Conservation (phyloP, 345 rosid genomes). For the Citrus reticulata region DNA sequence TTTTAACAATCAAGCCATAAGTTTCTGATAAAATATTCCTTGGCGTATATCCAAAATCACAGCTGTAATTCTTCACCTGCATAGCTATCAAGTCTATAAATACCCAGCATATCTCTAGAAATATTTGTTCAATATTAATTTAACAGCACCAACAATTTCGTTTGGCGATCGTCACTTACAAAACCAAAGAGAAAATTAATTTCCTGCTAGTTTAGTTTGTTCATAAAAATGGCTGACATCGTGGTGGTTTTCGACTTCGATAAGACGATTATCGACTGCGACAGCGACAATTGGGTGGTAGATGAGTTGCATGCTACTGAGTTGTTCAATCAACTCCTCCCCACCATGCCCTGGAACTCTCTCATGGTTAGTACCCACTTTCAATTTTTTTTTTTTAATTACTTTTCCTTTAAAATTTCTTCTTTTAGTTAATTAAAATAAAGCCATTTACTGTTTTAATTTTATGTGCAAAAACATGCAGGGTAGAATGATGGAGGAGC, state of each 20-base stretch:
- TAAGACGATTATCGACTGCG: constrained; percentile 77
- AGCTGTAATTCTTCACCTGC: neutral
- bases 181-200: neutral
- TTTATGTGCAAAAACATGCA: constrained; percentile 20
- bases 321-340: constrained; percentile 75
- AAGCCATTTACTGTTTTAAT: neutral
- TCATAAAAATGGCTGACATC: constrained; percentile 32
- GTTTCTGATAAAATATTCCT: neutral
- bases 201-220: neutral
- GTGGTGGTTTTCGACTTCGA: constrained; percentile 81
- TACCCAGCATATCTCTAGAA: neutral
- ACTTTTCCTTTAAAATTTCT: too few relatives aligned
- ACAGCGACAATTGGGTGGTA: constrained; percentile 82
- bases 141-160: neutral
- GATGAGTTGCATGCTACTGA: constrained; percentile 70
- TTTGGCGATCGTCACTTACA: neutral
- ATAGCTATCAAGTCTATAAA: neutral
- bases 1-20: neutral
- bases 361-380: constrained; percentile 40
- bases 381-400: too few relatives aligned
- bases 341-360: constrained; percentile 89
- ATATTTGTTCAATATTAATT: too few relatives aligned
- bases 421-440: too few relatives aligned
- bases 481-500: constrained; percentile 77
- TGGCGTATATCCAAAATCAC: neutral